These are phyloP conservation scores for Cornus florida DNA, from an alignment of 148 eudicot species.

Conservation along the genomic window DNA sequence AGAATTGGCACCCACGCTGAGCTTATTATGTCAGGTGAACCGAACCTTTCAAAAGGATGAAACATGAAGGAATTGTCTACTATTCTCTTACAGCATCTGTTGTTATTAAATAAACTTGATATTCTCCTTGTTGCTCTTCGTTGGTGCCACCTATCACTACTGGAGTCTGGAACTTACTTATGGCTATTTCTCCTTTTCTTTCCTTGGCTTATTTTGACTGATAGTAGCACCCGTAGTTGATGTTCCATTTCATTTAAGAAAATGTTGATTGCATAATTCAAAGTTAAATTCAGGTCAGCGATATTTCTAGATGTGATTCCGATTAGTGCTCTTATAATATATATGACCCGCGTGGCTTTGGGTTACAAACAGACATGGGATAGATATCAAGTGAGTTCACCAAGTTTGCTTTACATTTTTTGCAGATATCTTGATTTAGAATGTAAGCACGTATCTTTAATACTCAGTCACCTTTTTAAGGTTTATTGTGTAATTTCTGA, in stretches of 20 bases:
- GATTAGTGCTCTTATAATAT: conserved; percentile 73
- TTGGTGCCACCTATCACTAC: neutral
- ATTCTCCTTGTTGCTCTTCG: neutral
- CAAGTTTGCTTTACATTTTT: conserved; percentile 8
- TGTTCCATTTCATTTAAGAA: neutral
- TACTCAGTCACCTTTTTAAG: conserved; percentile 2
- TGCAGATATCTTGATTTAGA: neutral
- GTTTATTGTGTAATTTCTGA: neutral
- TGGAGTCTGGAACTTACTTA: neutral
- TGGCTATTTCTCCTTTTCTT: neutral
- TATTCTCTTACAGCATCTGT: neutral
- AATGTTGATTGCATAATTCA: neutral
- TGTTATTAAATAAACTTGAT: neutral
- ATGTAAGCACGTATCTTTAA: neutral
- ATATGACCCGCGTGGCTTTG: conserved; percentile 68
- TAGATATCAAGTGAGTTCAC: conserved; percentile 77
- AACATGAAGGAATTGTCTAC: neutral
- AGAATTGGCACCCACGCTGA: too few relatives aligned
- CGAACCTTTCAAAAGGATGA: neutral
- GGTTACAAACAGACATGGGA: conserved; percentile 98
- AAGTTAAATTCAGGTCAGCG: conserved; percentile 62
- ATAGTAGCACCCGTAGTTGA: neutral
- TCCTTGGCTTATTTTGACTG: neutral
- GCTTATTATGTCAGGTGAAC: too few relatives aligned
- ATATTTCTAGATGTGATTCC: conserved; percentile 76